A percentile compares a stretch with the other conserved stretches of the same genome.
These are phyloP conservation scores for Scorias spongiosa DNA, from an alignment of 2,329 filamentous ascomycete species.

Conservation along the genomic window DNA sequence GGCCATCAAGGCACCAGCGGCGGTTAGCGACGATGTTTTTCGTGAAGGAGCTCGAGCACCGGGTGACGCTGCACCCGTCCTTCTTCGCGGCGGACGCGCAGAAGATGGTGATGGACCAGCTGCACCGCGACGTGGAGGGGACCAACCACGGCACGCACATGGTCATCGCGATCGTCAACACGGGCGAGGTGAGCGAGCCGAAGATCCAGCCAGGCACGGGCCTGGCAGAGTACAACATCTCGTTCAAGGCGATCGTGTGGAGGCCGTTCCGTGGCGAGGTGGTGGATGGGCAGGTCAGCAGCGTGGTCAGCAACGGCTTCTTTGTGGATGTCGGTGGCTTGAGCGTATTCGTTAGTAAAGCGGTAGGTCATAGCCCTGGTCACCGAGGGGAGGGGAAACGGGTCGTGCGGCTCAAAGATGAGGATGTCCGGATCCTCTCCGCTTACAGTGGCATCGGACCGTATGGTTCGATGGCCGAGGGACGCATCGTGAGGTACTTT, in stretches of 20 bases:
- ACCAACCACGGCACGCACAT: conserved; percentile 93
- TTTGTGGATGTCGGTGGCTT: conserved; percentile 72
- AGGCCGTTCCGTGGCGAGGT: conserved; percentile 96
- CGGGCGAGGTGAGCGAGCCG: conserved; percentile 75
- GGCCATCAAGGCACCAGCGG: no score
- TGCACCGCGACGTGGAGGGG: conserved; percentile 86
- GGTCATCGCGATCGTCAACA: conserved; percentile 95
- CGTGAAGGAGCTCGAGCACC: conserved; percentile 89
- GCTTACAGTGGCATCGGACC: no score
- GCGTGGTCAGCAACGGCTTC: conserved; percentile 83
- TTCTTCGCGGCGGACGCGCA: conserved; percentile 93
- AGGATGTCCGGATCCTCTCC: no score
- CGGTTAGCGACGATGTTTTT: conserved; percentile 62
- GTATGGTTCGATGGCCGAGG: no score
- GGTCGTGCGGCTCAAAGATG: no score
- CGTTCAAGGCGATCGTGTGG: conserved; percentile 94
- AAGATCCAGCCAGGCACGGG: conserved; percentile 84
- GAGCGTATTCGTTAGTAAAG: conserved; percentile 63
- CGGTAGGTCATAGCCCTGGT: conserved; percentile 41
- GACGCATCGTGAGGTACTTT: conserved; percentile 10
- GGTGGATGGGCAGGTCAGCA: conserved; percentile 86
- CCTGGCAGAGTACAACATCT: conserved; percentile 84
- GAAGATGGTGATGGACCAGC: conserved; percentile 74
- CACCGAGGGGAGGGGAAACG: no score
- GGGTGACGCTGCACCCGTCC: conserved; percentile 87